Evolutionary conservation across 345 rosid species (phyloP).

Genomic region (Eucalyptus lansdowneana): DNA sequence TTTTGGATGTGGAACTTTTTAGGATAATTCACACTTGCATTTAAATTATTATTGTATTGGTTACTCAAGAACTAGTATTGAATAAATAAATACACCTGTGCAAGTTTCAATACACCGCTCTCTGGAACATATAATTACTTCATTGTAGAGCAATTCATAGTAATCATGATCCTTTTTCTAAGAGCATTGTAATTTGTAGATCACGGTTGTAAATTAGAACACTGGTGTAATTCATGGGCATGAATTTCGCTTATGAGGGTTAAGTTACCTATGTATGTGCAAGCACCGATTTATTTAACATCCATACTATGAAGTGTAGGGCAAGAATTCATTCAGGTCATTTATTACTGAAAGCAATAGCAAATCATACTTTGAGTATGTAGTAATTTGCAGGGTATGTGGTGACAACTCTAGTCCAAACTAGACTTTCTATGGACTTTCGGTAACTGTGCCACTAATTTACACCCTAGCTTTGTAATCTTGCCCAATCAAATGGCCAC

Average conservation of each 20-base stretch:
- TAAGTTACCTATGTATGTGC: neutral
- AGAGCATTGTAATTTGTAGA: neutral
- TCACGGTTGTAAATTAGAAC: neutral
- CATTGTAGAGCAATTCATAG: neutral
- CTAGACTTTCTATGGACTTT: no score
- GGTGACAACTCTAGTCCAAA: no score
- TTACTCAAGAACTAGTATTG: neutral
- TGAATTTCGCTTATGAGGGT: neutral
- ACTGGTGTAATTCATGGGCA: neutral
- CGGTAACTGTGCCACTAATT: no score
- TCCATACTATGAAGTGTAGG: neutral
- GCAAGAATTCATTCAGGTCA: neutral
- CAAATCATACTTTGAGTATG: no score
- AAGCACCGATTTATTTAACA: neutral
- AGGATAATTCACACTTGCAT: neutral
- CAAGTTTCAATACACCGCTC: neutral
- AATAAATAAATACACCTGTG: neutral
- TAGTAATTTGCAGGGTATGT: no score
- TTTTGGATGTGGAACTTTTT: accelerated
- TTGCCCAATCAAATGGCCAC: no score
- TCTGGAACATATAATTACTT: neutral
- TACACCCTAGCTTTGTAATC: no score
- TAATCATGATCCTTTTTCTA: neutral
- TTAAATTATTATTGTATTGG: neutral
- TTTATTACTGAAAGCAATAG: no score